Conservation (phyloP, 768 basidiomycete genomes). For the Lenzites betulinus region DNA sequence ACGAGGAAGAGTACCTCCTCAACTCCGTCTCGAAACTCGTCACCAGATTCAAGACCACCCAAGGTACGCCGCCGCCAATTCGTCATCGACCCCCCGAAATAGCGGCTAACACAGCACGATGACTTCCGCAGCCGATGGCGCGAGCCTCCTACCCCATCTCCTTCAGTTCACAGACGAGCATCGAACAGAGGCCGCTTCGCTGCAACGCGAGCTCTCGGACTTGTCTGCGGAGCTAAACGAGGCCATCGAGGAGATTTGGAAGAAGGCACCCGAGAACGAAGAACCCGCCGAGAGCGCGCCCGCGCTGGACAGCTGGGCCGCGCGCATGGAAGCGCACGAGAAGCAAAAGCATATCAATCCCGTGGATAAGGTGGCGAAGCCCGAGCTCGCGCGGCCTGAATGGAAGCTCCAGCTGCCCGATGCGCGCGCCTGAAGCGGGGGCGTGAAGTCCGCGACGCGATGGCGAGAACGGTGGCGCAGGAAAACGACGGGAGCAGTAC, state of each 20-base stretch:
- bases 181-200: conserved; percentile 57
- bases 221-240: conserved; percentile 60
- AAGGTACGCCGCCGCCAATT: conserved; percentile 47
- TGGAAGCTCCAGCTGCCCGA: conserved; percentile 27
- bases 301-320: conserved; percentile 29
- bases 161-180: conserved; percentile 70
- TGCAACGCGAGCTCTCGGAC: conserved; percentile 60
- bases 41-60: conserved; percentile 57
- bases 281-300: conserved; percentile 25
- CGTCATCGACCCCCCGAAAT: not conserved
- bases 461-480: not conserved
- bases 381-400: conserved; percentile 27
- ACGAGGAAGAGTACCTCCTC: conserved; percentile 94
- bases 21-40: conserved; percentile 80
- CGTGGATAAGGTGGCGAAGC: conserved; percentile 32
- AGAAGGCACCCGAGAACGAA: conserved; percentile 39
- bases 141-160: conserved; percentile 73
- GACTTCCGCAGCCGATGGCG: conserved; percentile 59
- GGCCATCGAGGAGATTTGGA: conserved; percentile 71
- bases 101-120: conserved; percentile 5
- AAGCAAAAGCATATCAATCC: conserved; percentile 28
- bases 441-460: not conserved
- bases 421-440: not conserved
- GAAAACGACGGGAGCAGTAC: not conserved
- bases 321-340: conserved; percentile 33